These are phyloP conservation scores for Phytophthora brassicae DNA, from an alignment of 352 stramenopile species.

Conservation along the genomic window DNA sequence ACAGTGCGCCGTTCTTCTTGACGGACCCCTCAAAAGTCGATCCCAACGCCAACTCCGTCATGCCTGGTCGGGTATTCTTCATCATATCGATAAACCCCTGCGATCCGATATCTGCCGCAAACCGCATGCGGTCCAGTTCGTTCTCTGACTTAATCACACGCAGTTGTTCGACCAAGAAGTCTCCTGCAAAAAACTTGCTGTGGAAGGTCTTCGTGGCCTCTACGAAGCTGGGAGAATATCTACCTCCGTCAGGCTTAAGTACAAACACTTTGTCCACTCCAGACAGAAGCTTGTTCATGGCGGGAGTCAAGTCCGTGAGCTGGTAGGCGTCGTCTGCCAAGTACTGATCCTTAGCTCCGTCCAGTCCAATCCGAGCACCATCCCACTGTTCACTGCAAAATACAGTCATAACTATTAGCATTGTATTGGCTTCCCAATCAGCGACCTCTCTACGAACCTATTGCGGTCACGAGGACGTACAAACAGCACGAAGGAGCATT, in stretches of 20 bases:
- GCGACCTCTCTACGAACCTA: conserved; percentile 30
- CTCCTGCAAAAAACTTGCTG: conserved; percentile 71
- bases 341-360: conserved; percentile 61
- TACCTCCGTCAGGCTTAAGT: conserved; percentile 55
- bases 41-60: conserved; percentile 73
- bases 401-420: conserved; percentile 3
- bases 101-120: conserved; percentile 63
- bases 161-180: conserved; percentile 76
- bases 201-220: conserved; percentile 61
- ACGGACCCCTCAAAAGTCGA: conserved; percentile 71
- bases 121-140: conserved; percentile 76
- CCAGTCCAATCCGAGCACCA: conserved; percentile 62
- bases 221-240: conserved; percentile 58
- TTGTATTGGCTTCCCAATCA: background rate
- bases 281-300: conserved; percentile 57
- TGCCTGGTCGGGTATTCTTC: conserved; percentile 54
- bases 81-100: conserved; percentile 83
- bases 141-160: conserved; percentile 73
- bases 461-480: conserved; percentile 72
- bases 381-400: conserved; percentile 76
- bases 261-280: conserved; percentile 71
- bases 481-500: conserved; percentile 73
- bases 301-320: conserved; percentile 54
- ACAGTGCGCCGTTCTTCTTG: conserved; percentile 74
- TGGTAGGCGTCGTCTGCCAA: conserved; percentile 69